These are phyloP conservation scores for Tolypocladium tundrense DNA, from an alignment of 2,329 filamentous ascomycete genomes.

Conservation along the genomic window DNA sequence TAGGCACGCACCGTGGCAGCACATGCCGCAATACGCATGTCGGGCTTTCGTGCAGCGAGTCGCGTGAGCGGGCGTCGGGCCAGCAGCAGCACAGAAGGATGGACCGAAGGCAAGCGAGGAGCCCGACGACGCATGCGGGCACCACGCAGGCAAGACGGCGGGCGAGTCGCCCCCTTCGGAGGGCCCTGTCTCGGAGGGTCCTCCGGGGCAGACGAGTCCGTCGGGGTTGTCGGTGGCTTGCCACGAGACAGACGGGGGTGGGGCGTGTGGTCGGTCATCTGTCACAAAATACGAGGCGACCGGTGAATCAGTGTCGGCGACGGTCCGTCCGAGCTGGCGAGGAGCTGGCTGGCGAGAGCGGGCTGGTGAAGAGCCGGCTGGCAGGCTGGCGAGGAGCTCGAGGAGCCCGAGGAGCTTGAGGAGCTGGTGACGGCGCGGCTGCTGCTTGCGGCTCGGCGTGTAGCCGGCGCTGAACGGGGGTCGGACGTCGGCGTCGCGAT, in stretches of 20 bases:
- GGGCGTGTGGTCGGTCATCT: slow-evolving; percentile 11
- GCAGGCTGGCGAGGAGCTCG: no score
- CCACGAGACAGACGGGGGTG: neutral
- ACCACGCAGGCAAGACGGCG: neutral
- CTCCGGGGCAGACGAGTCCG: neutral
- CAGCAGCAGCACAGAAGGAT: neutral
- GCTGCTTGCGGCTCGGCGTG: neutral
- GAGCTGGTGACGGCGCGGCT: neutral
- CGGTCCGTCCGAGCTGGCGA: neutral
- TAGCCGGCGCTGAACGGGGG: neutral
- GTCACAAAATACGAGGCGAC: slow-evolving; percentile 18
- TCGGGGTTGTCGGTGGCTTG: neutral
- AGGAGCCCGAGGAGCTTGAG: no score
- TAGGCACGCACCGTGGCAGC: neutral
- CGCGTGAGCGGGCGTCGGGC: neutral
- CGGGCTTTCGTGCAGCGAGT: neutral
- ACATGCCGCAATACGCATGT: neutral
- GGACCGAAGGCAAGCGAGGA: neutral
- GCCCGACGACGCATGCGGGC: neutral
- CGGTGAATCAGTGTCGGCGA: slow-evolving; percentile 4
- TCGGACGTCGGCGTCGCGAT: neutral
- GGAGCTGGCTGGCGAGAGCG: neutral
- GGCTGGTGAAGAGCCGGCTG: no score
- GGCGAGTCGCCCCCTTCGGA: neutral
- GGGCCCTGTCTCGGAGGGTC: neutral